A percentile compares a stretch with the other conserved stretches of the same genome.
Conservation (phyloP, 148 eudicot genomes). For the Arbutus unedo region DNA sequence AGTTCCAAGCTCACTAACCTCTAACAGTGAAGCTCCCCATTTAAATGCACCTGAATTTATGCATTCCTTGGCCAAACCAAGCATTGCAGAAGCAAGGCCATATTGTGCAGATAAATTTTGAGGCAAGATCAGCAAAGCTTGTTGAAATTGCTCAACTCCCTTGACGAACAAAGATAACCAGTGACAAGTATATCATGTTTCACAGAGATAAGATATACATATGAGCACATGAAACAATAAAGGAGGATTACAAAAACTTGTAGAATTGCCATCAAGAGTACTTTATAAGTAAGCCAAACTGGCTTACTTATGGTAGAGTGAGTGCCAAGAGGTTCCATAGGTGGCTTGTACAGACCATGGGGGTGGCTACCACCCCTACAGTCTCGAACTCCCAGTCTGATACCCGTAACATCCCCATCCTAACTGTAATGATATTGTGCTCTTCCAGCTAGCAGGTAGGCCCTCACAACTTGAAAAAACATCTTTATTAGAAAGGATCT, state of each 20-base stretch:
- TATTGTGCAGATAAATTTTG: constrained; percentile 63
- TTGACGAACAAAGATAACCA: constrained; percentile 25
- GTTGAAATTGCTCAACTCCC: constrained; percentile 85
- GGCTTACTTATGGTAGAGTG: not conserved
- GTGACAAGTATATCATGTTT: constrained; percentile 1
- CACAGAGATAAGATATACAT: constrained; percentile 1
- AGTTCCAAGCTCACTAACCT: constrained; percentile 46
- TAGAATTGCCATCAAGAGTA: not conserved
- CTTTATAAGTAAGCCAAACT: not conserved
- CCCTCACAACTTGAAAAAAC: not conserved
- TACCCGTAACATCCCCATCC: not conserved
- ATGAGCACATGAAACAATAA: not conserved
- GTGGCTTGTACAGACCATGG: not conserved
- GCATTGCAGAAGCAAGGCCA: constrained; percentile 92
- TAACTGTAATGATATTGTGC: not conserved
- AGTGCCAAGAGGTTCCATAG: not conserved
- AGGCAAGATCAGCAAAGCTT: constrained; percentile 63
- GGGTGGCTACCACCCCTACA: not conserved
- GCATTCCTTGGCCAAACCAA: constrained; percentile 80
- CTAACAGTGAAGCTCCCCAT: constrained; percentile 91
- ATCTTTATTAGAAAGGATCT: not conserved
- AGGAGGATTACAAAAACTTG: not conserved
- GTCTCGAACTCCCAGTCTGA: not conserved
- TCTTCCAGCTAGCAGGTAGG: not conserved
- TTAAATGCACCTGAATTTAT: constrained; percentile 72